Percentiles rank a stretch among this genome's conserved stretches.
Evolutionary conservation across 192 early-diverging fungal species (phyloP).

Genomic region (Gonapodya prolifera): DNA sequence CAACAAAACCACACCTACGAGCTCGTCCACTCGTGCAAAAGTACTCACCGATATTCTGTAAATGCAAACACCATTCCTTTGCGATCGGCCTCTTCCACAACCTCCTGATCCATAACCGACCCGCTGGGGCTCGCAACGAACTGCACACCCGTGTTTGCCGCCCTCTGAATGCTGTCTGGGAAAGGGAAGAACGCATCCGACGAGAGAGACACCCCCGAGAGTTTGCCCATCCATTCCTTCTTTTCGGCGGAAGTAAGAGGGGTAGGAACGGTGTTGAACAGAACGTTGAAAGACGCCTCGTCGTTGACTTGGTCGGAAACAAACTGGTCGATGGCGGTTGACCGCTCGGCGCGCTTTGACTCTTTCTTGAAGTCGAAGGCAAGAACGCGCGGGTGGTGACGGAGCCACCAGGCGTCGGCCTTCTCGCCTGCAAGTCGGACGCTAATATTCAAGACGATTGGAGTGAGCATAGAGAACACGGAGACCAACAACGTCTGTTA

Average conservation of each 20-base stretch:
- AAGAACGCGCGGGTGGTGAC: constrained; percentile 91
- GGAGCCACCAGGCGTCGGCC: constrained; percentile 97
- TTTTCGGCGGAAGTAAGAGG: constrained; percentile 70
- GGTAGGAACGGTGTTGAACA: constrained; percentile 63
- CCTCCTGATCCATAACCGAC: constrained; percentile 73
- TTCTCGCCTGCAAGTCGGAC: constrained; percentile 98
- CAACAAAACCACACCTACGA: too few relatives aligned
- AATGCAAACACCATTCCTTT: constrained; percentile 74
- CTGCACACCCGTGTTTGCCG: constrained; percentile 66
- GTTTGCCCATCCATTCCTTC: constrained; percentile 52
- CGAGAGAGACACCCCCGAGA: constrained; percentile 65
- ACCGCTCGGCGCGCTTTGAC: constrained; percentile 87
- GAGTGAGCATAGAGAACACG: background rate
- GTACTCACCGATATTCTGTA: too few relatives aligned
- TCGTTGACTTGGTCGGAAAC: constrained; percentile 79
- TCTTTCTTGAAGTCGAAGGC: constrained; percentile 73
- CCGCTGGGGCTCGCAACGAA: constrained; percentile 87
- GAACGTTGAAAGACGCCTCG: constrained; percentile 58
- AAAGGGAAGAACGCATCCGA: constrained; percentile 99
- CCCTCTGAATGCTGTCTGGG: constrained; percentile 87
- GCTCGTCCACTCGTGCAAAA: too few relatives aligned
- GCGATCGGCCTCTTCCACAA: constrained; percentile 69
- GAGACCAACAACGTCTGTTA: background rate
- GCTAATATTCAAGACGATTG: constrained; percentile 17
- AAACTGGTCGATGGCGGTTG: constrained; percentile 94